These are phyloP conservation scores for Globisporangium cederbergense DNA, from an alignment of 352 stramenopile genomes.

Conservation along the genomic window DNA sequence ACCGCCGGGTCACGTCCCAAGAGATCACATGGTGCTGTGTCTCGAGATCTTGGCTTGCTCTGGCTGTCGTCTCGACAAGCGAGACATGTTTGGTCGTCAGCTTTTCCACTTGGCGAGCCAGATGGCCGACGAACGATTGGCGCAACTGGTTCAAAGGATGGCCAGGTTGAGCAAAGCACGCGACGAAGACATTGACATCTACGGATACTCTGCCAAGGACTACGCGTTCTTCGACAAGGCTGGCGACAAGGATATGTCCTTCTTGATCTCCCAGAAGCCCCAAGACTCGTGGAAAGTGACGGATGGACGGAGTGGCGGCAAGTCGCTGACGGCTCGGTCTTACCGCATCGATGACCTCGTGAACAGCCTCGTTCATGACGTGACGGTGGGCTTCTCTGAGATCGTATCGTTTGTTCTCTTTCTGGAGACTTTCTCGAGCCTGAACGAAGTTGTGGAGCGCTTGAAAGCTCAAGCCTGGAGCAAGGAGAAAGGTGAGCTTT, in stretches of 20 bases:
- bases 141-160: constrained; percentile 30
- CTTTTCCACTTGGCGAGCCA: constrained; percentile 51
- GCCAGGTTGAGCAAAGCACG: constrained; percentile 18
- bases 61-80: constrained; percentile 43
- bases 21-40: constrained; percentile 34
- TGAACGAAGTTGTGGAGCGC: constrained; percentile 57
- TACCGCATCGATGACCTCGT: constrained; percentile 33
- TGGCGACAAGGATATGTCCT: constrained; percentile 23
- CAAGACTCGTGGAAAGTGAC: constrained; percentile 20
- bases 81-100: constrained; percentile 65
- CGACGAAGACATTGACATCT: constrained; percentile 50
- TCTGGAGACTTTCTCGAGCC: constrained; percentile 59
- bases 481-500: constrained; percentile 37
- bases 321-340: constrained; percentile 16
- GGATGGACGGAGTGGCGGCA: constrained; percentile 7
- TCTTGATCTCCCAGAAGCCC: constrained; percentile 28
- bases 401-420: constrained; percentile 69
- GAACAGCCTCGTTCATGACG: constrained; percentile 26
- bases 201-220: constrained; percentile 53
- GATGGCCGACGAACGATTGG: constrained; percentile 31
- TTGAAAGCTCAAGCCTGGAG: constrained; percentile 46
- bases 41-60: constrained; percentile 50
- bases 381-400: constrained; percentile 54
- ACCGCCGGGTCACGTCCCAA: constrained; percentile 13
- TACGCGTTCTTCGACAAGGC: constrained; percentile 33